Conservation (phyloP, 257 asterid species). For the Hygrophila difformis region DNA sequence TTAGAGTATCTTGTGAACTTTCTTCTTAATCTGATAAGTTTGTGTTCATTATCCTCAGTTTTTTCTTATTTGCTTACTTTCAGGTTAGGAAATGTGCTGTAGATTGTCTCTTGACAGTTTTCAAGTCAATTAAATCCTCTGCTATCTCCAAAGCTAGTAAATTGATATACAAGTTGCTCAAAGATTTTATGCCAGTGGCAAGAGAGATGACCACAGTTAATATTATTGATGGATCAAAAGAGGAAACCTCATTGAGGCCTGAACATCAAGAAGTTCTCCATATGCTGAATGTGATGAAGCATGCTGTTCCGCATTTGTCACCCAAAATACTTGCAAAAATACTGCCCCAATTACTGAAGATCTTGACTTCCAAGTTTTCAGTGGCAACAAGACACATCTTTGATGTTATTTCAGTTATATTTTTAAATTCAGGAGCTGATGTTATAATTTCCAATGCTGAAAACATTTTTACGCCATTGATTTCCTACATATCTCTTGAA, state of each 20-base stretch:
- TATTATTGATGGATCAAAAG: slow-evolving; percentile 26
- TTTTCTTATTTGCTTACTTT: slow-evolving; percentile 15
- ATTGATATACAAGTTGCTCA: slow-evolving; percentile 42
- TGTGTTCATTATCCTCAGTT: not conserved
- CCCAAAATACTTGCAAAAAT: slow-evolving; percentile 35
- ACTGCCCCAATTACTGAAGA: slow-evolving; percentile 41
- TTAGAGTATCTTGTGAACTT: too few species aligned
- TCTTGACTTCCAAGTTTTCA: slow-evolving; percentile 37
- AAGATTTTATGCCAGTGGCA: slow-evolving; percentile 44
- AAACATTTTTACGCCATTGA: slow-evolving; percentile 39
- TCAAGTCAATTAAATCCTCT: slow-evolving; percentile 61
- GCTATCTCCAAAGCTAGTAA: slow-evolving; percentile 53
- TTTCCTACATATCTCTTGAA: slow-evolving; percentile 42
- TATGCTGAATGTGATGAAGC: slow-evolving; percentile 60
- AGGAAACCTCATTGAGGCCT: slow-evolving; percentile 28
- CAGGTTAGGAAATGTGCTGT: slow-evolving; percentile 96
- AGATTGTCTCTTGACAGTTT: slow-evolving; percentile 55
- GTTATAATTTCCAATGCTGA: slow-evolving; percentile 36
- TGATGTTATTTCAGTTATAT: slow-evolving; percentile 49
- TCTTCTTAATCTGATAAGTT: too few species aligned
- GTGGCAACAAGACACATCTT: slow-evolving; percentile 49
- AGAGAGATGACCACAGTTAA: slow-evolving; percentile 20
- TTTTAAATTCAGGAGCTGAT: slow-evolving; percentile 42
- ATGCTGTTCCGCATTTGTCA: slow-evolving; percentile 48
- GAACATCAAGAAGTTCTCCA: slow-evolving; percentile 67